Conservation (phyloP, 1,139 yeast species). For the Blastobotrys elegans region DNA sequence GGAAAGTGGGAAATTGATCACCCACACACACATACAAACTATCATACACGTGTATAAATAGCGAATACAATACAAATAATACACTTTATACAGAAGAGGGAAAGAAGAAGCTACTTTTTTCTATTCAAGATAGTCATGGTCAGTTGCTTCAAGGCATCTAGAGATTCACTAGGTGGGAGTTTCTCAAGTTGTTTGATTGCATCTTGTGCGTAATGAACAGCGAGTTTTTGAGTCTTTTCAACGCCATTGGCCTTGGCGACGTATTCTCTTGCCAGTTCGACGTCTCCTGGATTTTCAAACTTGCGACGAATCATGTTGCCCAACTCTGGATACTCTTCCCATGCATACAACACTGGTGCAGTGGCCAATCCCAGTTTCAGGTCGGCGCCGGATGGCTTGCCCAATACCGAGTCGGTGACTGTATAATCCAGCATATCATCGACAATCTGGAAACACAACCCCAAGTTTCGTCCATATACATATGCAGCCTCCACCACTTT, state of each 20-base stretch:
- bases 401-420: constrained; percentile 71
- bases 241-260: constrained; percentile 73
- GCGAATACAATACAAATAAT: too few species aligned
- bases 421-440: constrained; percentile 97
- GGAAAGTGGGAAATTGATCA: too few species aligned
- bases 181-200: constrained; percentile 64
- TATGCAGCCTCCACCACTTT: constrained; percentile 77
- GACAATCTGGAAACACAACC: constrained; percentile 91
- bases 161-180: constrained; percentile 83
- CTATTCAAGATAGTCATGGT: constrained; percentile 83
- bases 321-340: constrained; percentile 81
- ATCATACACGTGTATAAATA: too few species aligned
- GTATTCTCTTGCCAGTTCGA: constrained; percentile 68
- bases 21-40: too few species aligned
- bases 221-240: constrained; percentile 68
- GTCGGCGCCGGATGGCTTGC: constrained; percentile 96
- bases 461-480: constrained; percentile 87
- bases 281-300: constrained; percentile 76
- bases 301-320: constrained; percentile 82
- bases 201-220: constrained; percentile 66
- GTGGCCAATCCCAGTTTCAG: constrained; percentile 91
- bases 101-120: constrained; percentile 55
- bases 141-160: constrained; percentile 80
- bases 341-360: constrained; percentile 92
- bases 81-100: too few species aligned